Conservation (phyloP, 345 rosid genomes). For the Microthlaspi erraticum region DNA sequence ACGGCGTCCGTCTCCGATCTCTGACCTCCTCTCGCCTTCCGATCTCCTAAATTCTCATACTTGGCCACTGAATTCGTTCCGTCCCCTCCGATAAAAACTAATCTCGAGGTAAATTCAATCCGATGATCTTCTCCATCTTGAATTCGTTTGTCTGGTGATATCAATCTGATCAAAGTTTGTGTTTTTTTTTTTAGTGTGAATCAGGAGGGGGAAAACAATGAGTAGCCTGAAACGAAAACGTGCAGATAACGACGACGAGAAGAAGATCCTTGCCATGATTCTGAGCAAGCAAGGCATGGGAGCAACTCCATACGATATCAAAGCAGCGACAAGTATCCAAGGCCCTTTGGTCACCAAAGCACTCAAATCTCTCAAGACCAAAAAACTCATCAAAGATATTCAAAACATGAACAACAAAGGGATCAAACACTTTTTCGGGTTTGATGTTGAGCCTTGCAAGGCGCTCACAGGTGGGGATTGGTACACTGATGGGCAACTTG, state of each 20-base stretch:
- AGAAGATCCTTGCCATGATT: conserved; percentile 49
- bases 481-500: conserved; percentile 69
- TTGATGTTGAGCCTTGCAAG: conserved; percentile 67
- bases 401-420: conserved; percentile 65
- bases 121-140: background rate
- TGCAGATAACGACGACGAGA: conserved; percentile 65
- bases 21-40: no score
- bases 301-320: conserved; percentile 56
- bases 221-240: conserved; percentile 68
- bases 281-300: conserved; percentile 66
- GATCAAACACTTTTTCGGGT: conserved; percentile 58
- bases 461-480: conserved; percentile 84
- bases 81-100: conserved; percentile 1
- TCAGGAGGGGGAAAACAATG: conserved; percentile 6
- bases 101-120: conserved; percentile 32
- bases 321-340: conserved; percentile 51
- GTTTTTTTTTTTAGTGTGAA: conserved; percentile 5
- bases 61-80: background rate
- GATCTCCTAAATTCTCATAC: background rate
- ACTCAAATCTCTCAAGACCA: conserved; percentile 52
- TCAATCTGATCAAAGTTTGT: conserved; percentile 2
- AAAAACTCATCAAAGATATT: conserved; percentile 64
- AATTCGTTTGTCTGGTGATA: background rate
- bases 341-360: conserved; percentile 46
- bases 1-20: no score